These are phyloP conservation scores for Purshia tridentata DNA, from an alignment of 306 rosid species.

Conservation along the genomic window DNA sequence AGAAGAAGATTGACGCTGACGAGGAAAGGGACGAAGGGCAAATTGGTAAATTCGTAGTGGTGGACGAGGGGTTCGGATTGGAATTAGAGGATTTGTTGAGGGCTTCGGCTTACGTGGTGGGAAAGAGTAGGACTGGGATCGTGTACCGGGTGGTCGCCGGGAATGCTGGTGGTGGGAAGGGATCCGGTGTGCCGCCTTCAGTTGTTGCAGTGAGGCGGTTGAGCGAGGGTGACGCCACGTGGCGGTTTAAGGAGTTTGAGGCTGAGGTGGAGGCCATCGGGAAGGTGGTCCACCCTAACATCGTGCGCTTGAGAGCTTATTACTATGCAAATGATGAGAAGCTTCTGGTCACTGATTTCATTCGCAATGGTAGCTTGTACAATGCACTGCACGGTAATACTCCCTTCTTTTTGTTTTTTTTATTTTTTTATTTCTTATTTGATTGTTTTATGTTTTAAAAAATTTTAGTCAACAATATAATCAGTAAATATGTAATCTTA, in stretches of 20 bases:
- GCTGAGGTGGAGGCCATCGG: slow-evolving; percentile 68
- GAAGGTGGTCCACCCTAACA: slow-evolving; percentile 70
- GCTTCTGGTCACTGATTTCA: slow-evolving; percentile 61
- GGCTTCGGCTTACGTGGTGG: slow-evolving; percentile 89
- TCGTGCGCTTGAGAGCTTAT: slow-evolving; percentile 67
- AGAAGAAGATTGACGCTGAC: slow-evolving; percentile 30
- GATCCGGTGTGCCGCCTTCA: slow-evolving; percentile 38
- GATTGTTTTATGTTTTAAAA: too few species aligned
- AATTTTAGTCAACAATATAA: too few species aligned
- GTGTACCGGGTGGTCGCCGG: slow-evolving; percentile 69
- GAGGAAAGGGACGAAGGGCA: slow-evolving; percentile 48
- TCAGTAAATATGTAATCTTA: too few species aligned
- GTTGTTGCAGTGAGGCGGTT: slow-evolving; percentile 71
- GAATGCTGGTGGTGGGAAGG: slow-evolving; percentile 28
- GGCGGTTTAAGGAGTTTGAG: slow-evolving; percentile 73
- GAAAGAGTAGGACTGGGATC: slow-evolving; percentile 77
- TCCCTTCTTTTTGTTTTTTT: neutral
- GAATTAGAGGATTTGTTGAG: slow-evolving; percentile 79
- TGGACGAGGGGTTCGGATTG: slow-evolving; percentile 67
- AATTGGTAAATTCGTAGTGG: slow-evolving; percentile 58
- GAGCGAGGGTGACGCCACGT: slow-evolving; percentile 67
- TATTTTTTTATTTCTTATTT: neutral
- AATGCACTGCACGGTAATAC: slow-evolving; percentile 59
- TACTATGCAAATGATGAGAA: slow-evolving; percentile 78
- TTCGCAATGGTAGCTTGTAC: slow-evolving; percentile 75